Conservation (phyloP, 1,284 basidiomycete species). For the Irpex rosettiformis region DNA sequence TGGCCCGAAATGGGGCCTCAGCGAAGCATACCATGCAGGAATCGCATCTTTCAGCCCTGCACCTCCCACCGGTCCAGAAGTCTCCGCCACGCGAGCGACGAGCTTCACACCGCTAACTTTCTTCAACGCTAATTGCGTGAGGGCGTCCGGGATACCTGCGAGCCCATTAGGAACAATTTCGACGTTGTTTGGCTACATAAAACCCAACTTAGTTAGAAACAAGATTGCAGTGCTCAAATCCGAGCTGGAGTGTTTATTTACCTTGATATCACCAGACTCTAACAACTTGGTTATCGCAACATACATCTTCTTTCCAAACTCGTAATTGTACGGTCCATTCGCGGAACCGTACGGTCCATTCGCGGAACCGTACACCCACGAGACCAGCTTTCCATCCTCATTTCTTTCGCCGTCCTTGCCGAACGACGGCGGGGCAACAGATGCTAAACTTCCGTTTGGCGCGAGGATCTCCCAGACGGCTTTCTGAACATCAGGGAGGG, state of each 20-base stretch:
- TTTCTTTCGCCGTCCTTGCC: not conserved
- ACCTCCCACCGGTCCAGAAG: constrained; percentile 11
- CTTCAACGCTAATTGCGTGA: constrained; percentile 19
- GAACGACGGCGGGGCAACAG: not conserved
- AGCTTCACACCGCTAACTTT: constrained; percentile 28
- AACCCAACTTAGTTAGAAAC: no score
- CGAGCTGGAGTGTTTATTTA: no score
- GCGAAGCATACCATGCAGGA: not conserved
- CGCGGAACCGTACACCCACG: constrained; percentile 8
- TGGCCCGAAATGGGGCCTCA: not conserved
- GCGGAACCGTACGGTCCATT: constrained; percentile 7
- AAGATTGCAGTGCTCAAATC: no score
- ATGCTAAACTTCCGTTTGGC: not conserved
- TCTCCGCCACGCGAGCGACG: constrained; percentile 27
- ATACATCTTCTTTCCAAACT: constrained; percentile 12
- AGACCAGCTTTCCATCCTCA: constrained; percentile 11
- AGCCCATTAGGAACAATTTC: constrained; percentile 28
- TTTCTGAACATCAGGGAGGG: not conserved
- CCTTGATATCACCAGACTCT: constrained; percentile 13
- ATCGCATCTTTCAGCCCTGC: not conserved
- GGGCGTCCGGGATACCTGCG: constrained; percentile 24
- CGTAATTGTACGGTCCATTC: constrained; percentile 5
- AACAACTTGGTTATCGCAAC: constrained; percentile 13
- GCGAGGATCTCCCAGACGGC: constrained; percentile 21
- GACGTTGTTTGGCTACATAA: constrained; percentile 15